Evolutionary conservation across 2,329 filamentous ascomycete species (phyloP), one percentile per base, ranked within the genome.

Genomic region (Harringtonia lauricola): DNA sequence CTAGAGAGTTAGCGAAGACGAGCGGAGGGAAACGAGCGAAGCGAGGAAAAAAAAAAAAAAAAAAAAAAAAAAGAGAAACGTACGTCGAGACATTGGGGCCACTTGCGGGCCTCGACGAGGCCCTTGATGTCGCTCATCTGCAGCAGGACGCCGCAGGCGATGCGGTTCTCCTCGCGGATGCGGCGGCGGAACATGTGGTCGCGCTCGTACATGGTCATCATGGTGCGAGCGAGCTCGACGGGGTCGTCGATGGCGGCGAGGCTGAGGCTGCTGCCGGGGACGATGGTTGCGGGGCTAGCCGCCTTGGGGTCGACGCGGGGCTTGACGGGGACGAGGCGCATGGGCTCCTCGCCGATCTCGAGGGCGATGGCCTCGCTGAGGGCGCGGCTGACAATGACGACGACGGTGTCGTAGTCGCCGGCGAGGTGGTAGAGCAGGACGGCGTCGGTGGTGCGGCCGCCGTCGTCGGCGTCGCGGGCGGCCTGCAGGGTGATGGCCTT

Each of bases 391-490:
- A 96, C 78, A 51, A 96, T 90, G 22, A 76, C 70, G 36, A 95
- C 79, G n/a, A 96, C 94, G 43, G 81, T 88, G 60, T 98, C 88
- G 59, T 94, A 96, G 60, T 98, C 89, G 56, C 87, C 86, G 0
- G 92, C 90, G 36, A 98, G 72, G 61, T 98, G 90, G 61, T 94
- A 96, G 41, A 98, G 72, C 41, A 98, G 72, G 14, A 96, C 90
- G 2, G 94, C 89, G 62, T 98, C 92, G 1, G 90, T 94, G 2
- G 83, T 88, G 40, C 94, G 79, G 33, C 92, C 90, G 55, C 90
- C 94, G 60, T 96, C 90, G 54, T 98, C 90, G 5, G 92, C 92
- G 56, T 89, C 86, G 51, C 83, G 82, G 34, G 92, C 92, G 9
- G 92, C 92, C 61, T 95, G 87, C 36, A 92, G 72, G 2, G 90